Evolutionary conservation across 2,329 filamentous ascomycete species (phyloP).

Genomic region (Hypomyces rosellus): DNA sequence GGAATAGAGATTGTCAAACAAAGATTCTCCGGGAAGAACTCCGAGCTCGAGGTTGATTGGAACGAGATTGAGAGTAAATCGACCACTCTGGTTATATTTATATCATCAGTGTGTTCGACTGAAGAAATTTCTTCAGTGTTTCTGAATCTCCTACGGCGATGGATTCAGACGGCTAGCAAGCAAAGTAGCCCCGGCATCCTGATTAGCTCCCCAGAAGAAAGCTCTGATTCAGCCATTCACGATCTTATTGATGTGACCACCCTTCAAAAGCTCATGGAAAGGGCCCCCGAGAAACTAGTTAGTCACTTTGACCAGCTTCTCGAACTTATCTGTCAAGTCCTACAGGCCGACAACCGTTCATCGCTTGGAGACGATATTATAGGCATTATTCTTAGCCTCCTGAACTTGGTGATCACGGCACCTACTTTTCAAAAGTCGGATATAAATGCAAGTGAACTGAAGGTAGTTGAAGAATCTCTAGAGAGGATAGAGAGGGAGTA

Average conservation of each 20-base stretch:
- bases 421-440: slow-evolving; percentile 48
- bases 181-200: slow-evolving; percentile 20
- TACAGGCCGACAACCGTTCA: slow-evolving; percentile 40
- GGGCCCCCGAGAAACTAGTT: slow-evolving; percentile 56
- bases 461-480: slow-evolving; percentile 44
- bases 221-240: slow-evolving; percentile 34
- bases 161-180: slow-evolving; percentile 38
- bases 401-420: slow-evolving; percentile 55
- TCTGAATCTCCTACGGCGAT: slow-evolving; percentile 50
- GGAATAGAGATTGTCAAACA: slow-evolving; percentile 45
- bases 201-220: slow-evolving; percentile 24
- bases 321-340: slow-evolving; percentile 55
- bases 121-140: slow-evolving; percentile 57
- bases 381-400: slow-evolving; percentile 51
- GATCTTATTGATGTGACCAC: slow-evolving; percentile 54
- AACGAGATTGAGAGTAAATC: slow-evolving; percentile 43
- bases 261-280: slow-evolving; percentile 59
- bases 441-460: slow-evolving; percentile 35
- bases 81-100: slow-evolving; percentile 40
- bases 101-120: slow-evolving; percentile 45
- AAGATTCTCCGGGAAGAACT: slow-evolving; percentile 12
- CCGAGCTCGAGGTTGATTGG: slow-evolving; percentile 30
- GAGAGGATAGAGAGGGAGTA: slow-evolving; percentile 32
- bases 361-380: slow-evolving; percentile 42
- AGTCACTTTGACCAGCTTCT: slow-evolving; percentile 59